Base-by-base conservation (phyloP, 2,329 filamentous ascomycete species). In the Phyllosticta citribraziliensis region DNA sequence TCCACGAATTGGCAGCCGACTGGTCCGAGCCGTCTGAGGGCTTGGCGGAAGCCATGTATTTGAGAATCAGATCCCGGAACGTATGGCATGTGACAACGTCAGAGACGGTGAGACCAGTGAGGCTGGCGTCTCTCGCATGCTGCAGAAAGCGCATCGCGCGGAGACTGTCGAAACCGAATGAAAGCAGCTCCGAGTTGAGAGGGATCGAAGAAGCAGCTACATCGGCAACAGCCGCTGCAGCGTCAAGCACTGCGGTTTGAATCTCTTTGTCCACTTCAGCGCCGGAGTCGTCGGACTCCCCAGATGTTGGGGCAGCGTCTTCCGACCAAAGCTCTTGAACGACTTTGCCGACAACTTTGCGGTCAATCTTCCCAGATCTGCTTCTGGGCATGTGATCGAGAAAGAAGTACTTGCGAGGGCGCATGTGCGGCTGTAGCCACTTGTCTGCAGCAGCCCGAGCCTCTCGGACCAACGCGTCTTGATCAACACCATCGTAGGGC, bases 391-490 rank as follows among this genome's bases (percentile, higher is more conserved):
- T 85, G 9, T 81, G 76, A 1, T 78, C 66, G 64, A 86, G 76
- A 1, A 87, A 67, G 1, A 89, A 72, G 33, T 92, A 76, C 64
- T 93, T 87, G 4, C 81, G 81, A 0, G 90, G 90, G 1, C 92
- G 74, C 90, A 95, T 94, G 68, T 85, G 93, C 4, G 80, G 78
- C 0, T 90, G 89, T 1, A 95, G 78, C 88, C 89, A 93, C 52
- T 52, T 54, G 27, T 58, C 52, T 5, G 52, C 57, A 9, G 54
- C 57, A 10, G 24, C 17, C 17, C 6, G 25, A 52, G 55, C 40
- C 22, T 50, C 33, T 10, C 5, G 47, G 30, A 53, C 25, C 70
- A 71, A 9, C 17, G 73, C 24, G 2, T 57, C 40, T 24, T 52
- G 25, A n/a, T 56, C 52, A 24, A n/a, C 22, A 14, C 52, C 57